These are phyloP conservation scores for Exophiala sp. DNA, from an alignment of 2,329 filamentous ascomycete genomes.

Conservation along the genomic window DNA sequence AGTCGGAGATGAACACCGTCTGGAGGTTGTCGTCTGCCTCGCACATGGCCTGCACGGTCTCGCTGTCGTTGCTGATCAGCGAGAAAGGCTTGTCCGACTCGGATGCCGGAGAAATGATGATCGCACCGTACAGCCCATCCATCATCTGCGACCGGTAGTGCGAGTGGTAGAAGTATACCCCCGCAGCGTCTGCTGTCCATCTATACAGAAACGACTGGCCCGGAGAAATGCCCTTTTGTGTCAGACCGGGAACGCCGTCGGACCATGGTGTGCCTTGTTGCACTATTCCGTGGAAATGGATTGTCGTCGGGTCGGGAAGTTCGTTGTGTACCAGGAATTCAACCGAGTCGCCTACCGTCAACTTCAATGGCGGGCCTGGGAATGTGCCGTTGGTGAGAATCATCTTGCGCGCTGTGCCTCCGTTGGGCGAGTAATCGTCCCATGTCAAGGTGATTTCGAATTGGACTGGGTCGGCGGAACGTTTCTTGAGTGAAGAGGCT, in stretches of 20 bases:
- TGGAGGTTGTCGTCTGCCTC: conserved; percentile 45
- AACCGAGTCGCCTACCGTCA: conserved; percentile 66
- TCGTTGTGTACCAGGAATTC: conserved; percentile 64
- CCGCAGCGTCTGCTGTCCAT: conserved; percentile 44
- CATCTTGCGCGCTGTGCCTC: conserved; percentile 47
- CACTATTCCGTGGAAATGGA: conserved; percentile 74
- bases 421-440: conserved; percentile 34
- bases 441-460: conserved; percentile 36
- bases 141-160: conserved; percentile 60
- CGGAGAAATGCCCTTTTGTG: conserved; percentile 62
- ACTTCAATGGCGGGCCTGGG: conserved; percentile 66
- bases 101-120: conserved; percentile 50
- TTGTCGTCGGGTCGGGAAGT: conserved; percentile 57
- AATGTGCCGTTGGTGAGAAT: conserved; percentile 70
- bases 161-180: conserved; percentile 62
- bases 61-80: conserved; percentile 42
- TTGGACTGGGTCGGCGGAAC: conserved; percentile 16
- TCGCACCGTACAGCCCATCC: conserved; percentile 61
- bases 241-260: conserved; percentile 65
- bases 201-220: conserved; percentile 60
- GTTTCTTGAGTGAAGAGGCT: conserved; percentile 12
- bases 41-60: conserved; percentile 44
- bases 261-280: conserved; percentile 69
- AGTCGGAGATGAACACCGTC: conserved; percentile 53
- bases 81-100: conserved; percentile 45